These are phyloP conservation scores for Leccinum longicurvipes DNA, from an alignment of 768 basidiomycete genomes.

Conservation along the genomic window DNA sequence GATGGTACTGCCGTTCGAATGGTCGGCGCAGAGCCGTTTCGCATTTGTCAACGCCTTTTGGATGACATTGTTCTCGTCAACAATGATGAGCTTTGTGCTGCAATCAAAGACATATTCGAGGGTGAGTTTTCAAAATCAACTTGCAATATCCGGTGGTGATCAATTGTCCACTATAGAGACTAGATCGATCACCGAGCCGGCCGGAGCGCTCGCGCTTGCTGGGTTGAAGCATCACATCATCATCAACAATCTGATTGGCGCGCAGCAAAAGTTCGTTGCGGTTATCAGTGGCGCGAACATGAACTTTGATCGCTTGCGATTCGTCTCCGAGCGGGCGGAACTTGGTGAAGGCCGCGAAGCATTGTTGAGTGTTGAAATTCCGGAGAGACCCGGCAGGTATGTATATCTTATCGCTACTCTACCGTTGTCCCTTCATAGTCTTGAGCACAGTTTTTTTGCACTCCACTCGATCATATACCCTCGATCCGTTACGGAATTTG, in stretches of 20 bases:
- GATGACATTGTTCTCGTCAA: constrained; percentile 82
- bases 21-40: constrained; percentile 92
- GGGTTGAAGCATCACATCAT: constrained; percentile 87
- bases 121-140: constrained; percentile 44
- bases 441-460: constrained; percentile 66
- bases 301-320: constrained; percentile 96
- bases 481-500: constrained; percentile 91
- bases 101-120: constrained; percentile 98
- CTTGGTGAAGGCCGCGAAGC: constrained; percentile 95
- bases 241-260: constrained; percentile 75
- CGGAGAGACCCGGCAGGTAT: constrained; percentile 88
- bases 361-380: constrained; percentile 89
- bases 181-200: constrained; percentile 92
- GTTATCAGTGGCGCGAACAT: constrained; percentile 97
- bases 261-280: constrained; percentile 85
- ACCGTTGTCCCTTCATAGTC: not conserved
- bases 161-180: constrained; percentile 52
- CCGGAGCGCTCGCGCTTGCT: constrained; percentile 90
- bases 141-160: not conserved
- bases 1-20: constrained; percentile 97
- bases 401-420: constrained; percentile 37
- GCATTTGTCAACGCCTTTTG: constrained; percentile 81
- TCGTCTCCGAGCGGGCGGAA: constrained; percentile 98
- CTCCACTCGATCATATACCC: constrained; percentile 88
- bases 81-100: constrained; percentile 97